phyloP scores from a whole-genome alignment of 1,284 basidiomycete genomes.

The Melampsora abietis-canadensis region DNA sequence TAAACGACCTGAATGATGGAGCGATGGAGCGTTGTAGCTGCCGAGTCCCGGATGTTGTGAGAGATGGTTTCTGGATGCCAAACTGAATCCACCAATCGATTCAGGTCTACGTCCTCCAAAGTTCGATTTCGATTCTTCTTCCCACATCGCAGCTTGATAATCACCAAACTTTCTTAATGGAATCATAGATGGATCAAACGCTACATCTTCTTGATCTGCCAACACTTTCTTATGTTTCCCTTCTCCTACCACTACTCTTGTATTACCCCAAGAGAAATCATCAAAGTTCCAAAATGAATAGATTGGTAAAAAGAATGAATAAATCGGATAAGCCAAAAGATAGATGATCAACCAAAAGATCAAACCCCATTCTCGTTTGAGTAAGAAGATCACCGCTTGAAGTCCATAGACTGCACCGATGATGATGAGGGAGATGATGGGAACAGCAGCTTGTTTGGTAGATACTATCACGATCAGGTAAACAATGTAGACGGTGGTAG shows the following conservation, averaged over 20 bases:
- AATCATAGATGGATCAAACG: conserved; percentile 96
- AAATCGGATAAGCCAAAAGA: conserved; percentile 81
- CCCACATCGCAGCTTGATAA: conserved; percentile 56
- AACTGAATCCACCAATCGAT: conserved; percentile 35
- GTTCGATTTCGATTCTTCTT: conserved; percentile 43
- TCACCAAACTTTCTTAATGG: conserved; percentile 95
- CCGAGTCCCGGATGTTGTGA: background rate
- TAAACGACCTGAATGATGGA: background rate
- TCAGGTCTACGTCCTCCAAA: conserved; percentile 22
- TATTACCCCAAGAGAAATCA: conserved; percentile 95
- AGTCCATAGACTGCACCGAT: conserved; percentile 76
- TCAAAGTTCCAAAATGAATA: conserved; percentile 99
- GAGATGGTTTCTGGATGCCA: conserved; percentile 22
- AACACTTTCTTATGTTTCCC: conserved; percentile 94
- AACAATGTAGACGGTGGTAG: conserved; percentile 73
- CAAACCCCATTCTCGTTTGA: conserved; percentile 97
- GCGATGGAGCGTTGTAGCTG: background rate
- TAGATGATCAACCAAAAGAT: conserved; percentile 98
- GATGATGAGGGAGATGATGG: conserved; percentile 84
- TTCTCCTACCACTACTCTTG: conserved; percentile 91
- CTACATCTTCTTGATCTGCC: conserved; percentile 83
- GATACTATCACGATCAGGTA: conserved; percentile 80
- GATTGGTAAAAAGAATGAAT: conserved; percentile 94
- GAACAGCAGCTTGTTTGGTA: conserved; percentile 68
- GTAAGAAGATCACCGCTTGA: conserved; percentile 84